Conservation (phyloP, 805 yeast genomes). For the Brettanomyces anomalus region DNA sequence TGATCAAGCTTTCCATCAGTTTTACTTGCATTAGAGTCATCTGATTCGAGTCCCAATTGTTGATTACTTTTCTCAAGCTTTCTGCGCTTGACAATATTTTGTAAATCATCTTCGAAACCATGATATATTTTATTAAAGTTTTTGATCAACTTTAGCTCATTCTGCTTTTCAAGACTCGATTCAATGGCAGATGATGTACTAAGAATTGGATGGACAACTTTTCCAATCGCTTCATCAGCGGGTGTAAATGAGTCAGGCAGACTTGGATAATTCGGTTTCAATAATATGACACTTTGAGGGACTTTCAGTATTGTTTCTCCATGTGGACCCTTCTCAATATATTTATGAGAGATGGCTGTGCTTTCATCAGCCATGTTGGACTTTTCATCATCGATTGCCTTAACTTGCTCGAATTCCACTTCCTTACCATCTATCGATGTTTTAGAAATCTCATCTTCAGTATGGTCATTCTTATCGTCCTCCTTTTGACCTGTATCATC, state of each 20-base stretch:
- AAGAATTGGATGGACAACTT: conserved; percentile 26
- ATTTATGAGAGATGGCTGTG: background rate
- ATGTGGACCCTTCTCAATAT: conserved; percentile 4
- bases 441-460: conserved; percentile 19
- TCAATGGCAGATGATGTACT: conserved; percentile 28
- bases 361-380: background rate
- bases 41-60: conserved; percentile 37
- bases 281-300: conserved; percentile 10
- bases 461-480: conserved; percentile 26
- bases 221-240: conserved; percentile 24
- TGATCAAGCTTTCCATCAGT: conserved; percentile 8
- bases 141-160: conserved; percentile 35
- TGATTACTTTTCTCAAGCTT: conserved; percentile 76
- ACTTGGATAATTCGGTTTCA: conserved; percentile 24
- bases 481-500: conserved; percentile 13
- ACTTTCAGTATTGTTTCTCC: conserved; percentile 13
- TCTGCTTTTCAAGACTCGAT: conserved; percentile 34
- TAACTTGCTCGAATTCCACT: conserved; percentile 8
- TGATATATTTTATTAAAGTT: conserved; percentile 70
- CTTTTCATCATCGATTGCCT: background rate
- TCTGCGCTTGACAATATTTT: conserved; percentile 64
- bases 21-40: conserved; percentile 9
- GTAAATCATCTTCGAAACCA: conserved; percentile 66
- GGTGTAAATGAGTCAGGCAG: conserved; percentile 15
- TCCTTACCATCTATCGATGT: too few relatives aligned